Evolutionary conservation across 805 yeast species (phyloP), one percentile per base, ranked within the genome.

Genomic region (Wickerhamomyces pijperi): DNA sequence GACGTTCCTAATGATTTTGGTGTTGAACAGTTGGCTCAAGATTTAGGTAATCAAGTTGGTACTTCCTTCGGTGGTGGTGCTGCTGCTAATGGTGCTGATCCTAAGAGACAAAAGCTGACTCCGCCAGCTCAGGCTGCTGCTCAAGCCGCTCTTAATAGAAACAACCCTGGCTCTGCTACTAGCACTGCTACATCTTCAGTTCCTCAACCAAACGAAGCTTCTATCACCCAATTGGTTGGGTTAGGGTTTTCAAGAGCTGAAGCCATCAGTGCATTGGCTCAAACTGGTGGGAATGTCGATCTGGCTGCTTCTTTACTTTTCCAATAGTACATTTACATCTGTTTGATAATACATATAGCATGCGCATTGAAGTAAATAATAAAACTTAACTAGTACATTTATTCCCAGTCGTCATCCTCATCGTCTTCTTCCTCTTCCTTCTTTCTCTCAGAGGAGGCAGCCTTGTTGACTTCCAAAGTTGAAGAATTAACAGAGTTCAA

Each of bases 231-330:
- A 38, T 63, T 88, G 39, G 68, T 73, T 36, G 68, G 68, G 14
- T 62, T 90, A 43, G 97, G 97, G 0, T 86, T 87, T 49, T 58
- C 79, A 3, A 67, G 76, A 46, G 55, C 59, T 2, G 78, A 82
- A 46, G 92, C 80, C 0, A 58, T 77, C 3, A 50, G 58, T 3
- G 95, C 96, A 0, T 61, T 90, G 38, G 61, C 65, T 20, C 70
- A 65, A 42, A 72, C 94, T 2, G 66, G 70, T 20, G 95, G 95
- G 8, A 82, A 88, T 52, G 74, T 82, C 0, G 97, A 90, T 39
- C 46, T 78, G 44, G 97, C 97, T 0, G 97, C 96, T 1, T 76
- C 94, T 1, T 50, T 82, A 36, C 62, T 87, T 36, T 86, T 85
- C 44, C 59, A 58, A 32, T 59, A 21, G 23, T 6, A 21, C 9